Conservation (phyloP, 2,329 filamentous ascomycete genomes). For the Xylariaceae sp. region DNA sequence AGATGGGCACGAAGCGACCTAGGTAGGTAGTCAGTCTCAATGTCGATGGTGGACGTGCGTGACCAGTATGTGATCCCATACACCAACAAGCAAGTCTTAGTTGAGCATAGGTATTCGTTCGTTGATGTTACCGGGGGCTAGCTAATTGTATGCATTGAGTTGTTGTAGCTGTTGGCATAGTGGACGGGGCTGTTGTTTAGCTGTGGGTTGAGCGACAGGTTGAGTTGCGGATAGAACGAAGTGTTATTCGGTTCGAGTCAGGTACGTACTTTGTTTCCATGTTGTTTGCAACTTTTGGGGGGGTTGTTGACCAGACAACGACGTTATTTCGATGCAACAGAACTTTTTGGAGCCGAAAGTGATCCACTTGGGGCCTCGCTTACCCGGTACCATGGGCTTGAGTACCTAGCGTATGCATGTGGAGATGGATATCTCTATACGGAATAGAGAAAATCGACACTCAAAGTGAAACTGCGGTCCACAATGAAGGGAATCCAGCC, state of each 20-base stretch:
- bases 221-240: too few relatives aligned
- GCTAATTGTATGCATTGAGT: not conserved
- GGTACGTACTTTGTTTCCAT: too few relatives aligned
- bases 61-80: not conserved
- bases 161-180: not conserved
- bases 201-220: not conserved
- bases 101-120: not conserved
- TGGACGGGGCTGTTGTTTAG: not conserved
- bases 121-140: not conserved
- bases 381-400: not conserved
- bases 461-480: not conserved
- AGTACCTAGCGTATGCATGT: not conserved
- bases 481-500: not conserved
- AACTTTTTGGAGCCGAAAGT: not conserved
- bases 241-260: too few relatives aligned
- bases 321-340: not conserved
- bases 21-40: not conserved
- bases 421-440: too few relatives aligned
- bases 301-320: not conserved
- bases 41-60: conserved; percentile 4
- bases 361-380: not conserved
- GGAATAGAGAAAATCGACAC: too few relatives aligned
- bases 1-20: not conserved
- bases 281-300: too few relatives aligned
- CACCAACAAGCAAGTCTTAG: not conserved